Evolutionary conservation across 257 asterid species (phyloP).

Genomic region (Przewalskia tangutica): DNA sequence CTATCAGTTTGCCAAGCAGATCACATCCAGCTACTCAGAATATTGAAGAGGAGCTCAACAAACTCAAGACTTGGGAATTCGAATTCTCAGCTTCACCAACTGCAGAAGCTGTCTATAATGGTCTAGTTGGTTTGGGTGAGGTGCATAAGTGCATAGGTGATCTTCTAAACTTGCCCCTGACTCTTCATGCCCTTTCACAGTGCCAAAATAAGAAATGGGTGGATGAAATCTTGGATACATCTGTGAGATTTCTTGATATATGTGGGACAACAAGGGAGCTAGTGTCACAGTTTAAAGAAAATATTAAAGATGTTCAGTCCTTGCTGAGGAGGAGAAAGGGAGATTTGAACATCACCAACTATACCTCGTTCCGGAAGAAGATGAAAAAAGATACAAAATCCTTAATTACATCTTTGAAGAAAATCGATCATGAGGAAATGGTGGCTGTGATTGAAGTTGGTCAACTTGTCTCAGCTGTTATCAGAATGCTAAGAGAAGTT

Average conservation of each 20-base stretch:
- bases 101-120: background rate
- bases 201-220: conserved; percentile 7
- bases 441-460: background rate
- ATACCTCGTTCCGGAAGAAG: conserved; percentile 7
- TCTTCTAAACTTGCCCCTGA: conserved; percentile 5
- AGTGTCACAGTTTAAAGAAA: background rate
- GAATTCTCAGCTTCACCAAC: conserved; percentile 2
- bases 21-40: conserved; percentile 21
- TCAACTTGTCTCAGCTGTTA: conserved; percentile 7
- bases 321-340: background rate
- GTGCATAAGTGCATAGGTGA: background rate
- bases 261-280: conserved; percentile 4
- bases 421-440: background rate
- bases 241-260: conserved; percentile 12
- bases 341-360: conserved; percentile 3
- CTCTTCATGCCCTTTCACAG: conserved; percentile 5
- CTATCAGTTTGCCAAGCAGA: conserved; percentile 27
- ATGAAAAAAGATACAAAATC: conserved; percentile 1
- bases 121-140: background rate
- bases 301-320: conserved; percentile 2
- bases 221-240: conserved; percentile 4
- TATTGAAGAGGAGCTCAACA: conserved; percentile 21
- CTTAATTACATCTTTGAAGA: background rate
- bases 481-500: conserved; percentile 9
- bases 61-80: conserved; percentile 9